Percentiles rank a stretch among this genome's conserved stretches.
Conservation (phyloP, 495 filamentous ascomycete genomes). For the Sporormia fimetaria region DNA sequence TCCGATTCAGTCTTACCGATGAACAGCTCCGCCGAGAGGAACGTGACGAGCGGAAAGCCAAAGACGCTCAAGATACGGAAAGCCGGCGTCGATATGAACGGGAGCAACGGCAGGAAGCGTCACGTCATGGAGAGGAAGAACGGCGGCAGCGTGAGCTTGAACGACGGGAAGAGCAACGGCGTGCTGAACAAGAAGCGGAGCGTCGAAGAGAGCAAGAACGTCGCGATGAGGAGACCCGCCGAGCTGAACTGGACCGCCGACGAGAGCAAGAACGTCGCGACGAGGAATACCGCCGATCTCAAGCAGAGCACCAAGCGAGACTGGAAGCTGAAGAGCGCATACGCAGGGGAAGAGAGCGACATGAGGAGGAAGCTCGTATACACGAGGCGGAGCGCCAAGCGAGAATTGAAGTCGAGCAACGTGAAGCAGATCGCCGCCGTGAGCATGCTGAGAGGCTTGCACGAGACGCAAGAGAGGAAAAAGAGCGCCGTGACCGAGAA, state of each 20-base stretch:
- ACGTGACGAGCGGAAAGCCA: slow-evolving; percentile 16
- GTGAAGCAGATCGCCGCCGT: slow-evolving; percentile 5
- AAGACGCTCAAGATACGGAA: slow-evolving; percentile 25
- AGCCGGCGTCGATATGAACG: slow-evolving; percentile 4
- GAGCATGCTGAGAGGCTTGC: slow-evolving; percentile 13
- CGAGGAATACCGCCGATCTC: slow-evolving; percentile 1
- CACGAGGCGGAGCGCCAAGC: slow-evolving; percentile 15
- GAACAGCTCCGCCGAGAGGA: slow-evolving; percentile 26
- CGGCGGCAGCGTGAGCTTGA: slow-evolving; percentile 12
- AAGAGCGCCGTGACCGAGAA: slow-evolving; percentile 19
- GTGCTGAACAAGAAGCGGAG: slow-evolving; percentile 13
- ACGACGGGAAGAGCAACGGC: slow-evolving; percentile 11
- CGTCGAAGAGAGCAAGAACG: slow-evolving; percentile 14
- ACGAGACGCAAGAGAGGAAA: slow-evolving; percentile 16
- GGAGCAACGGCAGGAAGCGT: slow-evolving; percentile 6
- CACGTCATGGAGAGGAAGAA: slow-evolving; percentile 13
- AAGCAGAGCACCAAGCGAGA: slow-evolving; percentile 14
- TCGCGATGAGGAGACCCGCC: slow-evolving; percentile 3
- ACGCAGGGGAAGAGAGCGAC: background rate
- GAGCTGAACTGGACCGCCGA: slow-evolving; percentile 15
- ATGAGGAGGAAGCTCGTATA: slow-evolving; percentile 9
- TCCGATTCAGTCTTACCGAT: slow-evolving; percentile 30
- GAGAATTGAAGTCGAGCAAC: slow-evolving; percentile 11
- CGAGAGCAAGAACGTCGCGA: slow-evolving; percentile 13
- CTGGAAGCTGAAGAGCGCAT: no score